Percentiles rank a stretch among this genome's conserved stretches.
Conservation (phyloP, 2,329 filamentous ascomycete genomes). For the Fonsecaea multimorphosa region DNA sequence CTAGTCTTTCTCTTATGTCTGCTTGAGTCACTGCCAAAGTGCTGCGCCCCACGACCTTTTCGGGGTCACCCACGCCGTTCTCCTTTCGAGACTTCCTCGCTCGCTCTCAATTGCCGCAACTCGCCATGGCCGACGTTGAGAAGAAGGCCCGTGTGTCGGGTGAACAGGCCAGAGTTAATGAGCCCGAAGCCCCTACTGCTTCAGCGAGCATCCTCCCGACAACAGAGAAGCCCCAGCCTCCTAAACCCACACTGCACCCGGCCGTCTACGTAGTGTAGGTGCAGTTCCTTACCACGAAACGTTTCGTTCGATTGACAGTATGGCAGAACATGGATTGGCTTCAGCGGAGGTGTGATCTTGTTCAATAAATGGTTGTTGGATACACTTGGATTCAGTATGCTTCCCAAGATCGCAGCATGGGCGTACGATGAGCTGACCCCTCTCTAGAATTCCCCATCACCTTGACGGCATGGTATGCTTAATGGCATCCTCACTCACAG, state of each 20-base stretch:
- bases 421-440: slow-evolving; percentile 11
- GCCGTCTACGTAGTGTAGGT: slow-evolving; percentile 78
- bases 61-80: slow-evolving; percentile 53
- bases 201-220: slow-evolving; percentile 73
- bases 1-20: slow-evolving; percentile 23
- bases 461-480: slow-evolving; percentile 76
- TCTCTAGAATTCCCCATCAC: slow-evolving; percentile 35
- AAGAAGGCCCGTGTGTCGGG: slow-evolving; percentile 86
- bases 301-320: slow-evolving; percentile 4
- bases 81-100: slow-evolving; percentile 56
- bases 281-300: background rate
- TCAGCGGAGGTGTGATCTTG: slow-evolving; percentile 93
- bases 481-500: too few species aligned
- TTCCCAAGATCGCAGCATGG: background rate
- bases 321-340: slow-evolving; percentile 81
- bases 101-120: slow-evolving; percentile 45
- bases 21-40: slow-evolving; percentile 27
- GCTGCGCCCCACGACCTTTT: slow-evolving; percentile 35
- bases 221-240: slow-evolving; percentile 69
- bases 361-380: slow-evolving; percentile 99
- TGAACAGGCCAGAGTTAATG: slow-evolving; percentile 67
- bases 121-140: slow-evolving; percentile 67
- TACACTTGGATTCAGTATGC: slow-evolving; percentile 63
- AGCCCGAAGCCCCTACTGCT: slow-evolving; percentile 65
- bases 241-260: slow-evolving; percentile 73